Percentiles rank a stretch among this genome's conserved stretches.
Conservation (phyloP, 2,329 filamentous ascomycete genomes). For the Penicillium frequentans region DNA sequence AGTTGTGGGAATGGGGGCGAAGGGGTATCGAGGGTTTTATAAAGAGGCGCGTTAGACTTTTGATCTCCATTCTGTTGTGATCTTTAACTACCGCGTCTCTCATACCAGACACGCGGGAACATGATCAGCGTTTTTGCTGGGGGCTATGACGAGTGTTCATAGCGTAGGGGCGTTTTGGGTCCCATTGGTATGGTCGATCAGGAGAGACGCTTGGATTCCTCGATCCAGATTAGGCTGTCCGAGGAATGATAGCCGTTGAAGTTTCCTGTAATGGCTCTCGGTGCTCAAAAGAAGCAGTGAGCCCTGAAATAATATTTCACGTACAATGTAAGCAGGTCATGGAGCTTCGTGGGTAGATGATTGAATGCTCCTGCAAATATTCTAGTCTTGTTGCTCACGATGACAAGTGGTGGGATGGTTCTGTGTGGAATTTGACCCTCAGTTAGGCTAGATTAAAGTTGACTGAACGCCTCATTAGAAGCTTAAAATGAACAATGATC, state of each 20-base stretch:
- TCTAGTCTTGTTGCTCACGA: no score
- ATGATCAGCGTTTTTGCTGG: slow-evolving; percentile 14
- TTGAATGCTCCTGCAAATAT: not conserved
- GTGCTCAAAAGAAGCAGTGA: not conserved
- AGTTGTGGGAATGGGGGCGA: not conserved
- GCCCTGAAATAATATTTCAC: not conserved
- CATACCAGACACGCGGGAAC: slow-evolving; percentile 16
- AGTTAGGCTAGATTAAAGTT: no score
- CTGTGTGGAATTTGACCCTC: not conserved
- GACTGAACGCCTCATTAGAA: no score
- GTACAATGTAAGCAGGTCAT: not conserved
- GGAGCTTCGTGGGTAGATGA: not conserved
- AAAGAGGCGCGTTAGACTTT: not conserved
- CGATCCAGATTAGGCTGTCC: not conserved
- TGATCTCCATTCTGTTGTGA: slow-evolving; percentile 14
- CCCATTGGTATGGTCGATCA: slow-evolving; percentile 10
- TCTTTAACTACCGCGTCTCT: slow-evolving; percentile 6
- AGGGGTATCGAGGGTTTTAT: slow-evolving; percentile 17
- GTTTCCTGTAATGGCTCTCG: not conserved
- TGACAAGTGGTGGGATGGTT: no score
- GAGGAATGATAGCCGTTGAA: slow-evolving; percentile 20
- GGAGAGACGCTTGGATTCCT: slow-evolving; percentile 6
- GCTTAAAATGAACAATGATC: no score
- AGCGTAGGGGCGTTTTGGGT: slow-evolving; percentile 8
- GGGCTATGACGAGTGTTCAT: slow-evolving; percentile 14